phyloP scores from a whole-genome alignment of 2,329 filamentous ascomycete genomes.

The Stemphylium vesicarium region DNA sequence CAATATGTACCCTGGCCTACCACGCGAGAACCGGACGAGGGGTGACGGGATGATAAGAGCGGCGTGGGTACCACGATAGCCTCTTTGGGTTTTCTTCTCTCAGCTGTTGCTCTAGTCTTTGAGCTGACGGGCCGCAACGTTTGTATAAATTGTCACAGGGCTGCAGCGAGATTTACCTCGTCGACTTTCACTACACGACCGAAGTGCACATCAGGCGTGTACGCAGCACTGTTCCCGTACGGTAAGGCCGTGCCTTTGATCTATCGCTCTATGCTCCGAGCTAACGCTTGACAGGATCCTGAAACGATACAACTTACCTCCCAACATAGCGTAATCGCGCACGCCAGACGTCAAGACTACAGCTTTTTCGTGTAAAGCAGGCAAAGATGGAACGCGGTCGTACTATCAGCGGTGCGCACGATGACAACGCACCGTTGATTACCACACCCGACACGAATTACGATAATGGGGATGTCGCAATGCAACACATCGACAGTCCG shows the following conservation, averaged over 20 bases:
- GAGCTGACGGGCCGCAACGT: not conserved
- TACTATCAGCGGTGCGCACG: constrained; percentile 4
- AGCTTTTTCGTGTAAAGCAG: not conserved
- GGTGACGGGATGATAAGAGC: not conserved
- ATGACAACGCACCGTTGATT: constrained; percentile 17
- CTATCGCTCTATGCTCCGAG: too few species aligned
- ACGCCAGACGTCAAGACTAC: not conserved
- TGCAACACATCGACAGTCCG: constrained; percentile 26
- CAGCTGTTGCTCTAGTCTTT: not conserved
- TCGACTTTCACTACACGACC: not conserved
- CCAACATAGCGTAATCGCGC: not conserved
- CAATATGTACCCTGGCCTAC: not conserved
- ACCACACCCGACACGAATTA: constrained; percentile 21
- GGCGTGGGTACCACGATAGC: not conserved
- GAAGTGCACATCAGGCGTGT: not conserved
- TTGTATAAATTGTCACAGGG: not conserved
- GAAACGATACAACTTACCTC: not conserved
- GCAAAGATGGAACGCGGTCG: constrained; percentile 14
- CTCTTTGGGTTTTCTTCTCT: not conserved
- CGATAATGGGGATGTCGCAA: constrained; percentile 30
- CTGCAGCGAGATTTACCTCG: not conserved
- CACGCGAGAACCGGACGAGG: not conserved
- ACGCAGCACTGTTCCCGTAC: too few species aligned
- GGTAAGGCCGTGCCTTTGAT: too few species aligned
- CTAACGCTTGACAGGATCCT: too few species aligned